Evolutionary conservation across 2,329 filamentous ascomycete genomes (phyloP), one percentile per base, ranked within the genome.

Genomic region (Pseudonectria foliicola): DNA sequence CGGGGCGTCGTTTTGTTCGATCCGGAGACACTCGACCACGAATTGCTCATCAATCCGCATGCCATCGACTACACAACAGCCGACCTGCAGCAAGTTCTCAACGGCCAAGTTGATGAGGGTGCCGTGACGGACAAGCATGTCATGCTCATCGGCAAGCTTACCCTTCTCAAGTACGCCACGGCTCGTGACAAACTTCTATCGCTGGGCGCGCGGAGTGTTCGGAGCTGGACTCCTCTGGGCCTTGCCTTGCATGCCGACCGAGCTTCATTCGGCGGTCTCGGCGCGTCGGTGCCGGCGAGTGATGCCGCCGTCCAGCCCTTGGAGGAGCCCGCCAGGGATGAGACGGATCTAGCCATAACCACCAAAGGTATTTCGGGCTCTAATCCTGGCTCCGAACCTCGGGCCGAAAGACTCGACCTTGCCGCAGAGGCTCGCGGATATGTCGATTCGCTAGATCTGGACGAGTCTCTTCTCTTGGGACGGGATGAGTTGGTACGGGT

Each of bases 121-220:
- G 16, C 25, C 1, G 18, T 49, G 15, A 13, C 5, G 4, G 36
- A 34, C 11, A 49, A 43, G 29, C 39, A 49, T 32, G 31, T 48
- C 10, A 48, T 44, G 44, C 39, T 48, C 4, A 8, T 44, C 1
- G 42, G 46, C 7, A 34, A 40, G 3, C 39, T 37, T 13, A 43
- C 13, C 1, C 29, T 16, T 29, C 14, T 37, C 4, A 40, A 38
- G 13, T 50, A 49, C 14, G 7, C 35, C 13, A 40, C 33, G 0
- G 46, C 46, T 39, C 40, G 46, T 13, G 42, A 49, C 7, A 43
- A 27, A 12, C 42, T 49, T 29, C 34, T 43, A 24, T 43, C 44
- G 1, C 33, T 48, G 0, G 42, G 38, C 1, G 44, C 30, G 3
- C 38, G 42, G 3, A 41, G 40, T 7, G 40, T 49, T 3, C 39